Conservation (phyloP, 1,139 yeast species). For the Pichiaceae sp. region DNA sequence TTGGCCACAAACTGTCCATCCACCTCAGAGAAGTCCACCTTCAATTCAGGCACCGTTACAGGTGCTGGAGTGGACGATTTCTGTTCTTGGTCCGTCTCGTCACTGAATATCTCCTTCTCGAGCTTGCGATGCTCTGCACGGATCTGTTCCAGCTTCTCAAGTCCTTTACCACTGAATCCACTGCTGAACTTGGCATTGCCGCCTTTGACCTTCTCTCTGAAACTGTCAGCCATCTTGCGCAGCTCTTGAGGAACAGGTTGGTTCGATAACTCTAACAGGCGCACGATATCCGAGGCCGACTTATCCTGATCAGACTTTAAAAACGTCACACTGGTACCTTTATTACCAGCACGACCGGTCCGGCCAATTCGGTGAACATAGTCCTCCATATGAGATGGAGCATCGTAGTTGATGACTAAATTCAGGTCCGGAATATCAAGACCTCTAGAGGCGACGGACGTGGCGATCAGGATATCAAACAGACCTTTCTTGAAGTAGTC, state of each 20-base stretch:
- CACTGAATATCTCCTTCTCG: conserved; percentile 25
- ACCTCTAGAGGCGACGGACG: conserved; percentile 94
- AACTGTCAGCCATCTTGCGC: conserved; percentile 43
- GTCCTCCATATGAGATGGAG: conserved; percentile 91
- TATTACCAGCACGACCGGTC: conserved; percentile 86
- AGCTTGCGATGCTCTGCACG: conserved; percentile 44
- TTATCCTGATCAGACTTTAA: conserved; percentile 59
- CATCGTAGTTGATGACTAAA: conserved; percentile 77
- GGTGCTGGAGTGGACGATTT: conserved; percentile 4
- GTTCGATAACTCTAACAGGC: conserved; percentile 53
- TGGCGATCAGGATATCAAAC: conserved; percentile 65
- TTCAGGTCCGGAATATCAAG: conserved; percentile 79
- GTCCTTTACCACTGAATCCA: conserved; percentile 94
- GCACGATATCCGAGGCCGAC: conserved; percentile 62
- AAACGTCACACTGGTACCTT: conserved; percentile 75
- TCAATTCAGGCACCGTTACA: conserved; percentile 2
- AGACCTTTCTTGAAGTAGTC: conserved; percentile 61
- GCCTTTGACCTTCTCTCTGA: conserved; percentile 51
- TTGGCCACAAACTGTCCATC: conserved; percentile 48
- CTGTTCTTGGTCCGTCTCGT: conserved; percentile 16
- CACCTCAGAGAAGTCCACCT: conserved; percentile 1
- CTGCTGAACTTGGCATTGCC: conserved; percentile 63
- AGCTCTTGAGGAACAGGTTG: conserved; percentile 47
- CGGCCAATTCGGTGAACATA: conserved; percentile 95
- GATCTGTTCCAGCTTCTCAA: conserved; percentile 67